Evolutionary conservation across 768 basidiomycete species (phyloP).

Genomic region (Tricholoma matsutake): DNA sequence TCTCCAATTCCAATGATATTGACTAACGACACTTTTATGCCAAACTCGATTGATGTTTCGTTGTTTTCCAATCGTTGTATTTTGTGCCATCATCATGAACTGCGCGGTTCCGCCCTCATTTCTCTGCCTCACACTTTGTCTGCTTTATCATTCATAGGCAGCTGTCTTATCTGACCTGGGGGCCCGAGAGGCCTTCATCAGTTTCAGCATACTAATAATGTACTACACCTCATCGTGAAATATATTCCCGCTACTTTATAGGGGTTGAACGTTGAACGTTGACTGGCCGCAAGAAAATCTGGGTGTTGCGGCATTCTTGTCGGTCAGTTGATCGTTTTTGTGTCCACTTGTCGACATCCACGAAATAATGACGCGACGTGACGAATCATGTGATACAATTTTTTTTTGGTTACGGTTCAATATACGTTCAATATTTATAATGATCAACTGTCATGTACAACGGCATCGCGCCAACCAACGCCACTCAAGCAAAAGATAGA

Average conservation of each 20-base stretch:
- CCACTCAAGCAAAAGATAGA: slow-evolving; percentile 76
- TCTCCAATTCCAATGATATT: background rate
- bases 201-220: background rate
- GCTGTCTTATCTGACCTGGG: background rate
- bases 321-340: too few relatives aligned
- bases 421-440: too few relatives aligned
- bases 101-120: background rate
- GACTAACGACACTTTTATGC: background rate
- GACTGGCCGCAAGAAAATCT: too few relatives aligned
- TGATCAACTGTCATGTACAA: background rate
- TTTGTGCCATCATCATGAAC: background rate
- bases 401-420: too few relatives aligned
- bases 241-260: background rate
- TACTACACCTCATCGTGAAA: background rate
- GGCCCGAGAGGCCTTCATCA: background rate
- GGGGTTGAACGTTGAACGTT: too few relatives aligned
- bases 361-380: too few relatives aligned
- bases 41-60: background rate
- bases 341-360: too few relatives aligned
- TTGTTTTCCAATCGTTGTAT: background rate
- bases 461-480: slow-evolving; percentile 44
- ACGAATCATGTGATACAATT: background rate
- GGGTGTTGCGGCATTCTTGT: too few relatives aligned
- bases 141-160: background rate
- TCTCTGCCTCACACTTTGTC: background rate